Conservation (phyloP, 2,329 filamentous ascomycete species). For the Arthrinium phaeospermum region DNA sequence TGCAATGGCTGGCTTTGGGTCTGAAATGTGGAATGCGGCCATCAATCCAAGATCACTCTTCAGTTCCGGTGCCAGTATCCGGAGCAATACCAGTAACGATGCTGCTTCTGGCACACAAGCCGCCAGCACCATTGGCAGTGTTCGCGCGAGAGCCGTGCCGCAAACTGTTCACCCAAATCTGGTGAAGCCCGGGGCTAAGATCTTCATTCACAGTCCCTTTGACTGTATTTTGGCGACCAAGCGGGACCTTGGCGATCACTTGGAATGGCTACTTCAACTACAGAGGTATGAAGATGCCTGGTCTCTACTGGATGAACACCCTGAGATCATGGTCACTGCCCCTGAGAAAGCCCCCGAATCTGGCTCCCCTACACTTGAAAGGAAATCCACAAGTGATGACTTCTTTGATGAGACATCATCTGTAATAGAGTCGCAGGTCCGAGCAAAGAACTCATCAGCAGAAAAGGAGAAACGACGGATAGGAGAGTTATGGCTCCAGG, state of each 20-base stretch:
- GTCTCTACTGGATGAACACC: conserved; percentile 87
- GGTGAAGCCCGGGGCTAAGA: conserved; percentile 64
- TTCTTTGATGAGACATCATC: conserved; percentile 78
- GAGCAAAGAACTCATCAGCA: conserved; percentile 65
- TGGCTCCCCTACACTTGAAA: conserved; percentile 46
- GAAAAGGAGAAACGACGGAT: conserved; percentile 90
- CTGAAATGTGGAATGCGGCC: conserved; percentile 88
- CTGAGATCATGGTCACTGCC: conserved; percentile 65
- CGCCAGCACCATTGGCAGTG: conserved; percentile 45
- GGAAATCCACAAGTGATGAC: conserved; percentile 56
- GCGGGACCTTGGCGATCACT: conserved; percentile 82
- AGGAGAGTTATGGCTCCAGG: conserved; percentile 91
- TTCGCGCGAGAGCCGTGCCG: conserved; percentile 35
- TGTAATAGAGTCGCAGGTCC: conserved; percentile 65
- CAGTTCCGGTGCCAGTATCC: conserved; percentile 81
- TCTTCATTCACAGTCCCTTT: conserved; percentile 96
- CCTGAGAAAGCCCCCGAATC: conserved; percentile 46
- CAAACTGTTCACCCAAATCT: conserved; percentile 59
- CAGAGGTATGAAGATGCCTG: conserved; percentile 85
- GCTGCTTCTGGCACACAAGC: conserved; percentile 57
- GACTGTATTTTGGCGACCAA: conserved; percentile 94
- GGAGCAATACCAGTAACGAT: conserved; percentile 65
- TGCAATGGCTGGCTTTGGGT: conserved; percentile 71
- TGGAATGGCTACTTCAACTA: conserved; percentile 84
- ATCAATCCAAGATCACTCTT: conserved; percentile 88